Evolutionary conservation across 2,329 filamentous ascomycete species (phyloP).

Genomic region (Scedosporium aurantiacum): DNA sequence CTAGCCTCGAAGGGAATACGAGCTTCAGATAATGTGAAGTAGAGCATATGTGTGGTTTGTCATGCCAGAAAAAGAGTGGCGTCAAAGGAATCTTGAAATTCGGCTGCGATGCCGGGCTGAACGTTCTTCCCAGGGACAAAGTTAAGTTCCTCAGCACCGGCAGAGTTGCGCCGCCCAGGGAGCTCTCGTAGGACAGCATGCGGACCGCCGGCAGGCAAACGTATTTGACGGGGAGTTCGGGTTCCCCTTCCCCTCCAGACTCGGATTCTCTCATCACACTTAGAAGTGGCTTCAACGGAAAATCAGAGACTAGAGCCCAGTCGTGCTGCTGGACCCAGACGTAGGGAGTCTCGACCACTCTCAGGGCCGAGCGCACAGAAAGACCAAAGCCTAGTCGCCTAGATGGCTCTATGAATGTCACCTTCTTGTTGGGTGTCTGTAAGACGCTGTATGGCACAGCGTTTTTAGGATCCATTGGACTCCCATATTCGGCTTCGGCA

Average conservation of each 20-base stretch:
- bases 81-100: constrained; percentile 30
- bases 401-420: constrained; percentile 38
- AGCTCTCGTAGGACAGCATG: constrained; percentile 38
- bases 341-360: constrained; percentile 34
- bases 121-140: constrained; percentile 27
- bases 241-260: constrained; percentile 7
- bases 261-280: constrained; percentile 31
- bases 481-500: constrained; percentile 3
- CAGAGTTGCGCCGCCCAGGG: constrained; percentile 31
- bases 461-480: constrained; percentile 20
- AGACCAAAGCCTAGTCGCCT: constrained; percentile 41
- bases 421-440: constrained; percentile 21
- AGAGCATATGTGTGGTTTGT: constrained; percentile 43
- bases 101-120: constrained; percentile 12
- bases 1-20: constrained; percentile 37
- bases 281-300: constrained; percentile 33
- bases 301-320: constrained; percentile 34
- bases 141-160: constrained; percentile 31
- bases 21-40: constrained; percentile 36
- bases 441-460: constrained; percentile 24
- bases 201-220: constrained; percentile 41
- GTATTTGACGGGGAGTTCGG: constrained; percentile 34
- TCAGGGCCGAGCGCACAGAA: constrained; percentile 39
- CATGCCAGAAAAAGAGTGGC: constrained; percentile 48
- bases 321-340: constrained; percentile 50